phyloP scores from a whole-genome alignment of 768 basidiomycete species.

The Auriscalpium vulgare region DNA sequence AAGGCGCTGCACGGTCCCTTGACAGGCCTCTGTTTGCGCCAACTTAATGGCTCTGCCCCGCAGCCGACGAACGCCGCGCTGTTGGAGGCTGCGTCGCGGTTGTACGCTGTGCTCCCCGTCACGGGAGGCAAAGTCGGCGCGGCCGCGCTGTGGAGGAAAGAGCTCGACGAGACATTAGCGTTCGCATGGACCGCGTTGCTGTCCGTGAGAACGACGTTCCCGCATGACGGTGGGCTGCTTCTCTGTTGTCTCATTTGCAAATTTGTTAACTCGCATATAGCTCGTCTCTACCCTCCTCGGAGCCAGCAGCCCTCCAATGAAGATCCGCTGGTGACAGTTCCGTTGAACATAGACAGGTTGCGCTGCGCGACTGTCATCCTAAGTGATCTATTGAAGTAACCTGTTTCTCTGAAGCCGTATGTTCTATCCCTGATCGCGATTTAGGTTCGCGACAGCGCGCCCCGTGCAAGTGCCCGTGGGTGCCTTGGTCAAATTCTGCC shows the following conservation, averaged over 20 bases:
- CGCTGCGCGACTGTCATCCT: slow-evolving; percentile 45
- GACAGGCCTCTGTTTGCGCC: slow-evolving; percentile 43
- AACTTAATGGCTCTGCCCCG: slow-evolving; percentile 47
- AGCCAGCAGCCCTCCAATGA: slow-evolving; percentile 19
- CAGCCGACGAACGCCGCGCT: slow-evolving; percentile 32
- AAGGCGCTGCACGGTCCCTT: slow-evolving; percentile 46
- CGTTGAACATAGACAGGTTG: slow-evolving; percentile 56
- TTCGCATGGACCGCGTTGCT: slow-evolving; percentile 60
- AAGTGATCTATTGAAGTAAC: slow-evolving; percentile 47
- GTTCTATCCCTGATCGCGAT: neutral
- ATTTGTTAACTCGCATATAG: slow-evolving; percentile 1
- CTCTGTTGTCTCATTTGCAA: neutral
- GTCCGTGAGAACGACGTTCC: slow-evolving; percentile 53
- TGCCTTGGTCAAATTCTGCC: slow-evolving; percentile 42
- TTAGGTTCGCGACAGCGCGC: slow-evolving; percentile 47
- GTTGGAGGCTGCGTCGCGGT: slow-evolving; percentile 40
- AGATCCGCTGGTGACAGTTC: slow-evolving; percentile 42
- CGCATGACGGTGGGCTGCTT: slow-evolving; percentile 31
- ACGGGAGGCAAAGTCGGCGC: slow-evolving; percentile 78
- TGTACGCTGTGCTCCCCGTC: slow-evolving; percentile 57
- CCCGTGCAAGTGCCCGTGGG: slow-evolving; percentile 70
- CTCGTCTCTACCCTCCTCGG: slow-evolving; percentile 12
- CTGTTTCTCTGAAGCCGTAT: neutral
- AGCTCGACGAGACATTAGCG: slow-evolving; percentile 57
- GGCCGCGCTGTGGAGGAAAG: slow-evolving; percentile 65